A percentile compares a stretch with the other conserved stretches of the same genome.
These are phyloP conservation scores for Batkoa obscura DNA, from an alignment of 371 early-diverging fungal species.

Conservation along the genomic window DNA sequence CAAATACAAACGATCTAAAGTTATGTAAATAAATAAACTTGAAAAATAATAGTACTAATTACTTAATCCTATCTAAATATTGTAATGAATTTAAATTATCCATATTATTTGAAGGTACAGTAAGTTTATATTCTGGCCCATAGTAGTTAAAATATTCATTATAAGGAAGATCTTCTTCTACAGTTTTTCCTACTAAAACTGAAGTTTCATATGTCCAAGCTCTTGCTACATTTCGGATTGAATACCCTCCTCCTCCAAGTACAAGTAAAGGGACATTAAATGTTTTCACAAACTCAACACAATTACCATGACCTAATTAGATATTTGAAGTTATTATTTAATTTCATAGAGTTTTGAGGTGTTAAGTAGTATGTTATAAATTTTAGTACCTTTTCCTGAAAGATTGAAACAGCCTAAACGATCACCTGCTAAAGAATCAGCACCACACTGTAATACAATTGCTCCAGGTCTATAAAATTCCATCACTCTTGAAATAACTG, in stretches of 20 bases:
- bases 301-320: constrained; percentile 54
- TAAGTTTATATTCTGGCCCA: constrained; percentile 85
- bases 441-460: constrained; percentile 98
- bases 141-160: constrained; percentile 91
- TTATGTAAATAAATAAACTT: neutral
- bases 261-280: constrained; percentile 87
- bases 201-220: constrained; percentile 99
- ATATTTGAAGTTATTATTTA: neutral
- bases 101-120: constrained; percentile 91
- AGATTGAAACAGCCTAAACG: constrained; percentile 98
- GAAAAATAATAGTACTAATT: constrained; percentile 9
- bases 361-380: neutral
- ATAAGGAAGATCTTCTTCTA: constrained; percentile 62
- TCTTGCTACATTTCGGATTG: constrained; percentile 93
- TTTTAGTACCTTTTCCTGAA: constrained; percentile 52
- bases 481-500: constrained; percentile 54
- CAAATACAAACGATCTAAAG: constrained; percentile 48
- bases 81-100: constrained; percentile 81
- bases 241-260: constrained; percentile 99
- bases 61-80: constrained; percentile 75
- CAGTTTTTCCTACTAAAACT: constrained; percentile 58
- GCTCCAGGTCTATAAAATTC: constrained; percentile 89
- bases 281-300: constrained; percentile 82
- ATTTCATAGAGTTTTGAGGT: neutral
- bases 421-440: constrained; percentile 98